Percentiles rank a stretch among this genome's conserved stretches.
These are phyloP conservation scores for Mortierella sp. DNA, from an alignment of 371 early-diverging fungal genomes.

Conservation along the genomic window DNA sequence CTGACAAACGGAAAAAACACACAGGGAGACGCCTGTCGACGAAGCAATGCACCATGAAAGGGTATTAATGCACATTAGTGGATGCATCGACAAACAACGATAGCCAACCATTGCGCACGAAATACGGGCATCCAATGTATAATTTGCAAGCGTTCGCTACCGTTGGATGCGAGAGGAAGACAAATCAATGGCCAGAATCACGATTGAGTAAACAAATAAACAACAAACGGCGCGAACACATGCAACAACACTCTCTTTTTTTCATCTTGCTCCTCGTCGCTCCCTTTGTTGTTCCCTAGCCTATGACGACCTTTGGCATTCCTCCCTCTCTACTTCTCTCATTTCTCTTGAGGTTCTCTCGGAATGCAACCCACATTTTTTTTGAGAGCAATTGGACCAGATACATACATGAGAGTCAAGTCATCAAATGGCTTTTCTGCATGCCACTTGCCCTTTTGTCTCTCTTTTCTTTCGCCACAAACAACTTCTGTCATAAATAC, in stretches of 20 bases:
- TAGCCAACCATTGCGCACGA: slow-evolving; percentile 4
- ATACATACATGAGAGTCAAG: not conserved
- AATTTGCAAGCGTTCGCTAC: not conserved
- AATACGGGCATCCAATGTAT: not conserved
- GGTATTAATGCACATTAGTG: not conserved
- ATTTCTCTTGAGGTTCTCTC: not conserved
- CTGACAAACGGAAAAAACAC: not conserved
- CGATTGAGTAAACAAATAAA: not conserved
- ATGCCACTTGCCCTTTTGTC: not conserved
- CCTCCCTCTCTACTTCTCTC: not conserved
- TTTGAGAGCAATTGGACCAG: slow-evolving; percentile 3
- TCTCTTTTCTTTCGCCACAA: not conserved
- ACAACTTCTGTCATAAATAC: not conserved
- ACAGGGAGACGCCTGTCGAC: no score
- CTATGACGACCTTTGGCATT: not conserved
- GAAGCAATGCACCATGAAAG: not conserved
- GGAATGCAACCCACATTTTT: slow-evolving; percentile 3
- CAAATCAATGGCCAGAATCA: not conserved
- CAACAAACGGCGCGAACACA: not conserved
- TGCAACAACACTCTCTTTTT: not conserved
- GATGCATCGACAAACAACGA: not conserved
- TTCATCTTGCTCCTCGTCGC: not conserved
- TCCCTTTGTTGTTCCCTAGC: not conserved
- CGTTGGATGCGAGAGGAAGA: not conserved
- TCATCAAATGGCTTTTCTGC: not conserved